Evolutionary conservation across 345 rosid genomes (phyloP), one percentile per base, ranked within the genome.

Genomic region (Abelmoschus esculentus): DNA sequence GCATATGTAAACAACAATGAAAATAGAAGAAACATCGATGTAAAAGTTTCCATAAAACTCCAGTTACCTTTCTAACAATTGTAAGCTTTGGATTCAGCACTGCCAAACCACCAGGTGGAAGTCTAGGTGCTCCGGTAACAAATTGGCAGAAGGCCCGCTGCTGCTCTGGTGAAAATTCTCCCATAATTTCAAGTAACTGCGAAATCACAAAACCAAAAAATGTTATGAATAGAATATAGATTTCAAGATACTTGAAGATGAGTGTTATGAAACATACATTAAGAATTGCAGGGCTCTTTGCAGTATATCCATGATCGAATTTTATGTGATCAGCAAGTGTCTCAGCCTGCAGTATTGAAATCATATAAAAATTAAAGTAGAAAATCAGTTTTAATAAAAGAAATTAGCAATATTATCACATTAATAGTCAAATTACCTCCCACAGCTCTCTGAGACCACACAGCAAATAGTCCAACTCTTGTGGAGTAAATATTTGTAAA

Each of bases 91-190:
- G 99, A 78, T 87, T 92, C 57, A 96, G 78, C 68, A 92, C 98
- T 1, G 99, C 98, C 78, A 96, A 75, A 67, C 99, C 98, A 66
- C 99, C 99, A 32, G 98, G 97, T 55, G 98, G 99, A 77, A 96
- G 90, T 78, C 98, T 82, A n/a, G 98, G 98, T 66, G 98, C 99
- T 71, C 99, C 99, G 13, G 99, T 96, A 44, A 96, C 98, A 78
- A 92, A 96, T 62, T 90, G 98, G 81, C 99, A 96, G 86, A 96
- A 96, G 38, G 99, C 87, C 69, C 90, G 88, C 83, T 96, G 98
- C 75, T 89, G 92, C 83, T 96, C 97, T 60, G 98, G 96, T 74
- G 97, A 82, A 72, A 96, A 82, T 76, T 89, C 98, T 72, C 96
- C 99, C 99, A 96, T 92, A 28, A 96, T 92, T 87, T 96, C 98